Percentiles rank a stretch among this genome's conserved stretches.
These are phyloP conservation scores for Claviceps digitariae DNA, from an alignment of 2,329 filamentous ascomycete species.

Conservation along the genomic window DNA sequence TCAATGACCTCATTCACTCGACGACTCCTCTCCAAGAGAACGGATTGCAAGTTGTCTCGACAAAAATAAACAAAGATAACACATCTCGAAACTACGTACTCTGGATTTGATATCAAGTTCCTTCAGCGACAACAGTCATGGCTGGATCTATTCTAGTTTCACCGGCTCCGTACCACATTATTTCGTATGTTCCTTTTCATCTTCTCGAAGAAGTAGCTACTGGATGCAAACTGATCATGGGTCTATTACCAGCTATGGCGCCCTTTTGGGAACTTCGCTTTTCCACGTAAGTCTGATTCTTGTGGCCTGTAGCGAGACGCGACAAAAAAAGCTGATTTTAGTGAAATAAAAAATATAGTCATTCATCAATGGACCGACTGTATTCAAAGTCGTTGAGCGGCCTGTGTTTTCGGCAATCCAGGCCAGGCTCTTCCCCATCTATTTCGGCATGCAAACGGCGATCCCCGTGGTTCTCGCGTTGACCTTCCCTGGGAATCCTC, in stretches of 20 bases:
- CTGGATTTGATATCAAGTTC: neutral
- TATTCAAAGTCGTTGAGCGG: conserved; percentile 63
- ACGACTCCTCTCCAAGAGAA: neutral
- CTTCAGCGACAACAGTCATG: conserved; percentile 20
- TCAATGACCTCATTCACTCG: conserved; percentile 6
- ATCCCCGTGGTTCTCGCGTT: conserved; percentile 60
- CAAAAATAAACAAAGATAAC: neutral
- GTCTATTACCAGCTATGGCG: conserved; percentile 60
- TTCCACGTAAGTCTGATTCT: conserved; percentile 50
- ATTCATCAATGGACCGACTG: conserved; percentile 61
- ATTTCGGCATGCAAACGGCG: conserved; percentile 72
- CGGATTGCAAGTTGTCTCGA: neutral
- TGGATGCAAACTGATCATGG: conserved; percentile 10
- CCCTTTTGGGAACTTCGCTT: conserved; percentile 71
- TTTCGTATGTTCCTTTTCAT: conserved; percentile 39
- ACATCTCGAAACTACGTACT: neutral
- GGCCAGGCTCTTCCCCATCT: conserved; percentile 69
- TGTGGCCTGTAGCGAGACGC: neutral
- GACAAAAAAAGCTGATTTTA: neutral
- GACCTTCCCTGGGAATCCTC: conserved; percentile 59
- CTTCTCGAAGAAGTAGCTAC: neutral
- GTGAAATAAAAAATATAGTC: conserved; percentile 31
- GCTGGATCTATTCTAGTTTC: conserved; percentile 41
- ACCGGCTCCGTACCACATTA: conserved; percentile 60
- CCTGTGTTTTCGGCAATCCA: conserved; percentile 74